Evolutionary conservation across 805 yeast species (phyloP), one percentile per base, ranked within the genome.

Genomic region (Candida arabinofermentans): DNA sequence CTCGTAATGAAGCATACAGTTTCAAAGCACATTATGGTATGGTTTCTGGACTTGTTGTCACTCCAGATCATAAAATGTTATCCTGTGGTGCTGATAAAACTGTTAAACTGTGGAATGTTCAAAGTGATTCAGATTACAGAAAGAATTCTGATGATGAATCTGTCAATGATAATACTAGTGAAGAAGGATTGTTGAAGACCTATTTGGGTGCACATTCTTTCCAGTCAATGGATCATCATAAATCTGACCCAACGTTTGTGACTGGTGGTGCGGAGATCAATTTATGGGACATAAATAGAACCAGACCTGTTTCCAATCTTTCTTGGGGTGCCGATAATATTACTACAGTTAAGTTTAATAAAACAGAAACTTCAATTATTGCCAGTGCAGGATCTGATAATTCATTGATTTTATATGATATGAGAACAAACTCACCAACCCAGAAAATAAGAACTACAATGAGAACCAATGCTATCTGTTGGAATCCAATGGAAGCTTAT

Each of bases 401-500:
- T 57, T 84, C 96, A 1, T 74, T 93, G 39, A 90, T 91, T 2
- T 68, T 93, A 30, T 93, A 93, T 62, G 99, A 93, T 63, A 70
- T 87, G 37, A 78, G 99, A 56, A 87, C 96, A 6, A 81, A 86
- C 55, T 75, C 95, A 2, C 96, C 99, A 12, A 80, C 95, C 5
- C 98, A 95, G 64, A 91, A 90, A 62, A 77, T 91, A 44, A 85
- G 84, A 36, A 86, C 93, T 22, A 69, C 79, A 16, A 71, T 93
- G 75, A 75, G 95, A 55, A 86, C 90, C 16, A 93, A 93, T 63
- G 73, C 91, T 36, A 72, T 93, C 21, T 75, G 89, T 42, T 93
- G 98, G 98, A 93, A 93, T 65, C 99, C 99, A 4, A 86, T 93
- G 83, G 98, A 93, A 64, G 96, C 98, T 2, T 93, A 78, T 67